Conservation (phyloP, 2,329 filamentous ascomycete species). For the Aspergillus tanneri region DNA sequence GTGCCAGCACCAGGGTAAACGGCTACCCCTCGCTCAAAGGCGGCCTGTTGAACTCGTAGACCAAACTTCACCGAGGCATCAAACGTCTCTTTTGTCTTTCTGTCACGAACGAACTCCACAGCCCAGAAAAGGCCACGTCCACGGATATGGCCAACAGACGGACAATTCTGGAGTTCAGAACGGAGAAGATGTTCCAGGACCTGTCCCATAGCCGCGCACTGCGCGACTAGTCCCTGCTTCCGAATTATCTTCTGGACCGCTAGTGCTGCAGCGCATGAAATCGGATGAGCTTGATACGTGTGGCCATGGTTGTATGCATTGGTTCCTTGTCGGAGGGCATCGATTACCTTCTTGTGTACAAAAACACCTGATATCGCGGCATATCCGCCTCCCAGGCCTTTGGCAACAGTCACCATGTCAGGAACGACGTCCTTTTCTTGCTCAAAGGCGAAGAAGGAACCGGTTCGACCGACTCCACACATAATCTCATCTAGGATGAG, state of each 20-base stretch:
- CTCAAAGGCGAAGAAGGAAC: constrained; percentile 5
- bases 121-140: constrained; percentile 9
- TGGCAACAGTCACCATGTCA: constrained; percentile 3
- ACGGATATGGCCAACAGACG: constrained; percentile 1
- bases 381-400: constrained; percentile 5
- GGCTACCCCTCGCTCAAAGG: not conserved
- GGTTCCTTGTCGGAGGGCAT: not conserved
- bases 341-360: constrained; percentile 3
- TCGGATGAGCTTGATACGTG: constrained; percentile 5
- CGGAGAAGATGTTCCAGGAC: not conserved
- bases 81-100: not conserved
- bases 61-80: not conserved
- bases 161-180: not conserved
- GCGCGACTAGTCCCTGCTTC: not conserved
- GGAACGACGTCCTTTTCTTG: constrained; percentile 3
- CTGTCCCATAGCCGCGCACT: not conserved
- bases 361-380: constrained; percentile 1
- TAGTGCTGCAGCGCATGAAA: constrained; percentile 2
- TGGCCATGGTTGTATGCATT: constrained; percentile 3
- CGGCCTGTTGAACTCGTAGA: not conserved
- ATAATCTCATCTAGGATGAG: constrained; percentile 8
- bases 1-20: constrained; percentile 2
- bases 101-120: constrained; percentile 5
- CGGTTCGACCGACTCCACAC: constrained; percentile 5
- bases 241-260: constrained; percentile 5